phyloP scores from a whole-genome alignment of 768 basidiomycete genomes.

The Sistotremastrum niveocremeum region DNA sequence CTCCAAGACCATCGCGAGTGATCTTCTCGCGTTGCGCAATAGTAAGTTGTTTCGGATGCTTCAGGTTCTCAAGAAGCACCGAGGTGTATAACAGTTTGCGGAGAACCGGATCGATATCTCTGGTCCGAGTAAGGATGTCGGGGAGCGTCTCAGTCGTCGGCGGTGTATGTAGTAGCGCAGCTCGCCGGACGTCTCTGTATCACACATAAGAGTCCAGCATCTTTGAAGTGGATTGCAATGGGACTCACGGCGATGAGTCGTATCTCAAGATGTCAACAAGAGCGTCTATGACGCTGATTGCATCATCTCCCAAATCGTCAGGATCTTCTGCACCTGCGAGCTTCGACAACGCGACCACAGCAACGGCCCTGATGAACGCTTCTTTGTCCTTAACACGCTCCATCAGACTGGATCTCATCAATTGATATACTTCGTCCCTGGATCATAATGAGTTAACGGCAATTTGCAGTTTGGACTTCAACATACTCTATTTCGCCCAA shows the following conservation, averaged over 20 bases:
- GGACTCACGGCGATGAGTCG: slow-evolving; percentile 64
- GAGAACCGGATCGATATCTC: slow-evolving; percentile 63
- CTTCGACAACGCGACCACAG: slow-evolving; percentile 65
- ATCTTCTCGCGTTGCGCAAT: slow-evolving; percentile 66
- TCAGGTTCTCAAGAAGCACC: slow-evolving; percentile 43
- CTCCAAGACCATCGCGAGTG: slow-evolving; percentile 72
- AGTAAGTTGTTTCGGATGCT: slow-evolving; percentile 52
- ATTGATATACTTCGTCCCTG: slow-evolving; percentile 65
- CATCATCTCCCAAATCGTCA: slow-evolving; percentile 35
- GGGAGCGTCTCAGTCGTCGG: slow-evolving; percentile 42
- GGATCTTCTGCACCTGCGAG: slow-evolving; percentile 59
- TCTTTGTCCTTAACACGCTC: slow-evolving; percentile 76
- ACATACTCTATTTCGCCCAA: slow-evolving; percentile 81
- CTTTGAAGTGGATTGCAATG: not conserved
- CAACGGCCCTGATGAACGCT: slow-evolving; percentile 58
- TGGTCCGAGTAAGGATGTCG: slow-evolving; percentile 56
- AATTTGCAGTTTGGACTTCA: not conserved
- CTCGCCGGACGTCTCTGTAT: slow-evolving; percentile 74
- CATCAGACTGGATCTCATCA: slow-evolving; percentile 49
- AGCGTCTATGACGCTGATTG: slow-evolving; percentile 42
- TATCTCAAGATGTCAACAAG: slow-evolving; percentile 52
- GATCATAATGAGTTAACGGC: not conserved
- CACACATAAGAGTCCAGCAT: not conserved
- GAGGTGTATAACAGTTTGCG: slow-evolving; percentile 61
- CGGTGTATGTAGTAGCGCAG: slow-evolving; percentile 59